Evolutionary conservation across 208 protist genomes (phyloP).

Genomic region (Leishmania lainsoni): DNA sequence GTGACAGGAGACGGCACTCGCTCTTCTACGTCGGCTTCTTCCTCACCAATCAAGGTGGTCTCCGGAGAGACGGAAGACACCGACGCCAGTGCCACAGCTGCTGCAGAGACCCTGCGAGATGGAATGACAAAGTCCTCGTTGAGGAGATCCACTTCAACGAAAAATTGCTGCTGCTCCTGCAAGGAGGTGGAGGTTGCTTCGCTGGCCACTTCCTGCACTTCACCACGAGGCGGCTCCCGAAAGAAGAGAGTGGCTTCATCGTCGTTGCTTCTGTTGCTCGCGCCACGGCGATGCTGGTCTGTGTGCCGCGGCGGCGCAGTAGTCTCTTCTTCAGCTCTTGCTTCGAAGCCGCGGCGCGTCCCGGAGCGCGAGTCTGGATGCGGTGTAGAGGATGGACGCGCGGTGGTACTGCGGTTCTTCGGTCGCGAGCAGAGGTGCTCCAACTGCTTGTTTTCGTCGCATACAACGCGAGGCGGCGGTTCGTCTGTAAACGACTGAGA

Average conservation of each 20-base stretch:
- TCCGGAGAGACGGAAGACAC: not conserved
- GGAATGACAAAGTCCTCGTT: conserved; percentile 23
- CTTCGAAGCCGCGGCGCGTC: not conserved
- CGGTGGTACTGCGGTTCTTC: conserved; percentile 42
- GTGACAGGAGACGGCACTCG: not conserved
- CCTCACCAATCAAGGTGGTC: conserved; percentile 5
- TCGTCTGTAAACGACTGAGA: conserved; percentile 18
- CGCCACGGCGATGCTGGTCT: not conserved
- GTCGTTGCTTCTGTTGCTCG: conserved; percentile 16
- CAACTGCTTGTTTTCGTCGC: conserved; percentile 12
- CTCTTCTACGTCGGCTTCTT: conserved; percentile 14
- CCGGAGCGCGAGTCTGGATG: conserved; percentile 2
- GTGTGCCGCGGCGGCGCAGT: not conserved
- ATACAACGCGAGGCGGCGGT: conserved; percentile 20
- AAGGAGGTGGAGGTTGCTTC: not conserved
- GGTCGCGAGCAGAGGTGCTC: conserved; percentile 20
- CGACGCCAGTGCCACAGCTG: not conserved
- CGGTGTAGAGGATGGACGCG: conserved; percentile 28
- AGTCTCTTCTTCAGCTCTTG: not conserved
- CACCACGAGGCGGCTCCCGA: conserved; percentile 17
- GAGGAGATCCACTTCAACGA: conserved; percentile 23
- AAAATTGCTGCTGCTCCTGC: not conserved
- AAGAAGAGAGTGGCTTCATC: conserved; percentile 28
- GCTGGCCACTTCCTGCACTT: conserved; percentile 18
- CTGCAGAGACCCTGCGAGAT: not conserved